Evolutionary conservation across 2,329 filamentous ascomycete species (phyloP).

Genomic region (Acephala macrosclerotiorum): DNA sequence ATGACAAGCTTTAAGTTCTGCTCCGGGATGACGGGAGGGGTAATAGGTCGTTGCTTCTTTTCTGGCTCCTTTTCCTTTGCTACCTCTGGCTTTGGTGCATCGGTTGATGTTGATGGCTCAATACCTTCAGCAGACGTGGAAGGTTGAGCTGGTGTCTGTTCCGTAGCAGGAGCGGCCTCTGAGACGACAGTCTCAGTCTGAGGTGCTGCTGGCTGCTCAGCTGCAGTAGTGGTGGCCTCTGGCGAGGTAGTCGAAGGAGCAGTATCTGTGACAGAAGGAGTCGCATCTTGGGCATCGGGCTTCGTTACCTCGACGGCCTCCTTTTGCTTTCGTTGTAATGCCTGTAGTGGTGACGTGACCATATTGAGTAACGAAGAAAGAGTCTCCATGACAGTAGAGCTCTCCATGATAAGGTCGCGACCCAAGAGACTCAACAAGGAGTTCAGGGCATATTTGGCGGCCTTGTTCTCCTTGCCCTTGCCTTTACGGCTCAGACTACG

Average conservation of each 20-base stretch:
- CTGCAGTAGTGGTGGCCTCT: conserved; percentile 30
- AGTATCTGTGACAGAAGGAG: conserved; percentile 34
- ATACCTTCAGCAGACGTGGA: conserved; percentile 27
- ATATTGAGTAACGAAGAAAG: conserved; percentile 86
- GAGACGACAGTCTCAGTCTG: conserved; percentile 27
- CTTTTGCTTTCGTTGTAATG: conserved; percentile 83
- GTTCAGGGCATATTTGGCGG: conserved; percentile 90
- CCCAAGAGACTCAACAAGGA: conserved; percentile 87
- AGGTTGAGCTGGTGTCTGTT: conserved; percentile 18
- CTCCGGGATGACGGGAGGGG: conserved; percentile 85
- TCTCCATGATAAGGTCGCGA: conserved; percentile 95
- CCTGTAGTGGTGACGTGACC: conserved; percentile 85
- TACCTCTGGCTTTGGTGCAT: conserved; percentile 13
- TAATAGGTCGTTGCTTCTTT: conserved; percentile 59
- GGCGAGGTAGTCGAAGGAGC: conserved; percentile 37
- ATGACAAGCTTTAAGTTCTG: conserved; percentile 93
- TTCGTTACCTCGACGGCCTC: conserved; percentile 67
- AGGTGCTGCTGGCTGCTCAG: conserved; percentile 26
- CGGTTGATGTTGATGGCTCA: conserved; percentile 27
- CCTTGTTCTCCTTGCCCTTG: conserved; percentile 85
- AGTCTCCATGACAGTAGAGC: conserved; percentile 94
- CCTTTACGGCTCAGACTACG: conserved; percentile 80
- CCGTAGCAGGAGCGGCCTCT: conserved; percentile 21
- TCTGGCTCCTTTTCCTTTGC: conserved; percentile 28
- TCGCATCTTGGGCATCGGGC: conserved; percentile 39